These are phyloP conservation scores for Raffaelea arxii DNA, from an alignment of 2,329 filamentous ascomycete species.

Conservation along the genomic window DNA sequence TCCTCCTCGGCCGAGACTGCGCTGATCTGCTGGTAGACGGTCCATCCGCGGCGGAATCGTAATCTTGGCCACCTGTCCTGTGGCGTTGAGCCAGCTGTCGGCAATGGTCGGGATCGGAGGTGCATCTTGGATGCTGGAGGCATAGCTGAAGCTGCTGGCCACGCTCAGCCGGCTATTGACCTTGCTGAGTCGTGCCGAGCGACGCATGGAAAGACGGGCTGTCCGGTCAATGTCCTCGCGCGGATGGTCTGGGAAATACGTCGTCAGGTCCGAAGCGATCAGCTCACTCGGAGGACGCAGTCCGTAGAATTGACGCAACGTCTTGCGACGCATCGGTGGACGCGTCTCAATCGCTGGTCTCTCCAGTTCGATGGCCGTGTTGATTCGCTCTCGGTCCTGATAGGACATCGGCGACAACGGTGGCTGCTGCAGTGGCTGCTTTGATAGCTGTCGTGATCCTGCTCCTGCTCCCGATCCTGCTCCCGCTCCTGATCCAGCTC, in stretches of 20 bases:
- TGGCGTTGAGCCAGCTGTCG: constrained; percentile 74
- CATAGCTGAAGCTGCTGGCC: constrained; percentile 85
- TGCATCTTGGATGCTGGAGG: constrained; percentile 84
- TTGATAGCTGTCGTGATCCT: too few species aligned
- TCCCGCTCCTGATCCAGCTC: constrained; percentile 59
- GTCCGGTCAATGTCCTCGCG: constrained; percentile 93
- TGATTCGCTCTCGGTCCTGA: constrained; percentile 57
- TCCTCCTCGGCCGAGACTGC: background rate
- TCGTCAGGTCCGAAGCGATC: constrained; percentile 90
- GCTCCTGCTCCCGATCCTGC: background rate
- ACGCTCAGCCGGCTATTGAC: constrained; percentile 90
- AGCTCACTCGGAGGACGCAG: constrained; percentile 91
- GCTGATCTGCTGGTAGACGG: too few species aligned
- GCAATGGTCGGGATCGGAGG: constrained; percentile 93
- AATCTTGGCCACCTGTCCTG: constrained; percentile 41
- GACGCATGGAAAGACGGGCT: constrained; percentile 80
- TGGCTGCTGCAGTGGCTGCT: constrained; percentile 59
- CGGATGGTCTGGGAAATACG: constrained; percentile 93
- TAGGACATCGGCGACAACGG: constrained; percentile 75
- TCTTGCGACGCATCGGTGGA: constrained; percentile 36
- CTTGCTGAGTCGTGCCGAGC: constrained; percentile 83
- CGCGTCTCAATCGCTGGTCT: constrained; percentile 40
- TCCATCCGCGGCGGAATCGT: constrained; percentile 31
- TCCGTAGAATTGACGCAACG: constrained; percentile 77
- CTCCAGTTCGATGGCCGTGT: constrained; percentile 48